phyloP scores from a whole-genome alignment of 192 early-diverging fungal species.

The Bifiguratus adelaidae region DNA sequence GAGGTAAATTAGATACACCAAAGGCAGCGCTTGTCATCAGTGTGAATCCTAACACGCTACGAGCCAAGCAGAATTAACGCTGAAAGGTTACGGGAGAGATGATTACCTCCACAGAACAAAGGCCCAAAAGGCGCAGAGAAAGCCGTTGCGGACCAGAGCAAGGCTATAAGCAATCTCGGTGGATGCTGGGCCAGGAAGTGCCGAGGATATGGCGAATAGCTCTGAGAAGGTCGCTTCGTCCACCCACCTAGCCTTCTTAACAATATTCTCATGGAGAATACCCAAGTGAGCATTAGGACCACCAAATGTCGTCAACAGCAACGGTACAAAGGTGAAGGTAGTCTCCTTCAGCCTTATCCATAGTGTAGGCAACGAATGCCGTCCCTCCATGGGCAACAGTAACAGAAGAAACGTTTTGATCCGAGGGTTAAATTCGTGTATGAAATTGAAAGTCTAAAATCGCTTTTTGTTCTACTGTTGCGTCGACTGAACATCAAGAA shows the following conservation, averaged over 20 bases:
- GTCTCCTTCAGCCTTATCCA: constrained; percentile 8
- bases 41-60: constrained; percentile 40
- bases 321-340: constrained; percentile 25
- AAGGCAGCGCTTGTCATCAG: constrained; percentile 41
- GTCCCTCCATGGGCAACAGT: too few relatives aligned
- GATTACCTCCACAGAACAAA: constrained; percentile 46
- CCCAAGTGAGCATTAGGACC: constrained; percentile 52
- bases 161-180: constrained; percentile 44
- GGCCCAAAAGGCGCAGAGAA: constrained; percentile 27
- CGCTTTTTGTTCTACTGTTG: too few relatives aligned
- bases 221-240: constrained; percentile 44
- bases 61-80: constrained; percentile 19
- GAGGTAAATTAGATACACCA: constrained; percentile 24
- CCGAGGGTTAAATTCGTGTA: too few relatives aligned
- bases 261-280: constrained; percentile 42
- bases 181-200: constrained; percentile 47
- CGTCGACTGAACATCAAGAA: too few relatives aligned
- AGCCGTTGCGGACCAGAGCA: constrained; percentile 32
- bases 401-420: too few relatives aligned
- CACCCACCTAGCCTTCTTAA: constrained; percentile 39
- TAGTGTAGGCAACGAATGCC: too few relatives aligned
- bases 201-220: constrained; percentile 50
- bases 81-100: constrained; percentile 2
- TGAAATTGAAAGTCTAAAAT: too few relatives aligned
- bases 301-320: constrained; percentile 46